Evolutionary conservation across 73 alveolate genomes (phyloP).

Genomic region (Breviolum minutum): DNA sequence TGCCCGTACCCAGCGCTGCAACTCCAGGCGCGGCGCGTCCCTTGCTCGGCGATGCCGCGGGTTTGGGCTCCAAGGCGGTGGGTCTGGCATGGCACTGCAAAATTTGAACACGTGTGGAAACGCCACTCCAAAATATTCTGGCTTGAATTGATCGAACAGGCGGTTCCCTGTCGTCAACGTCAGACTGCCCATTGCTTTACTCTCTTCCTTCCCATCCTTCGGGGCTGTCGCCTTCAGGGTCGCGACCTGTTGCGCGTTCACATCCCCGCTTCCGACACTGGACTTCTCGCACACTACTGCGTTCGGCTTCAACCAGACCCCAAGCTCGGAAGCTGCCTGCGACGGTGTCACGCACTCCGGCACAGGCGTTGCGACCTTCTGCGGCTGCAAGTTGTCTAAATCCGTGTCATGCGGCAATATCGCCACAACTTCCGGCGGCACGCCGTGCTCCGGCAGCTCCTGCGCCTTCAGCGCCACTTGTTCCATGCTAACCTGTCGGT

Average conservation of each 20-base stretch:
- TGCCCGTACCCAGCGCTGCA: neutral
- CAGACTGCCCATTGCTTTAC: too few species aligned
- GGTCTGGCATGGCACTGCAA: slow-evolving; percentile 2
- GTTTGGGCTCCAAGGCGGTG: neutral
- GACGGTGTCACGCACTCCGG: neutral
- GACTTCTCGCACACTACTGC: slow-evolving; percentile 6
- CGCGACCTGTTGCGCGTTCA: neutral
- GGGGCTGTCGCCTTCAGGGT: neutral
- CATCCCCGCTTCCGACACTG: neutral
- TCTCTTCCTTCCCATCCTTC: neutral
- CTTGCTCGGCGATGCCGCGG: slow-evolving; percentile 7
- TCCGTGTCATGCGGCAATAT: neutral
- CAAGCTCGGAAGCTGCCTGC: neutral
- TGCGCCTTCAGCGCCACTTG: neutral
- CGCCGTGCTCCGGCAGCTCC: slow-evolving; percentile 33
- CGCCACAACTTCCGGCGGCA: slow-evolving; percentile 25
- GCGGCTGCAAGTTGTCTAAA: neutral
- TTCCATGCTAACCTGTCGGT: neutral
- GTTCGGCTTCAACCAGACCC: neutral
- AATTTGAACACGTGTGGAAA: neutral
- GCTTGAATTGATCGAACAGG: slow-evolving; percentile 34
- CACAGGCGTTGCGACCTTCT: slow-evolving; percentile 44
- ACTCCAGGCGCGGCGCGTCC: slow-evolving; percentile 3
- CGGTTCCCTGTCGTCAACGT: neutral
- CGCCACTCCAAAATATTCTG: neutral